phyloP scores from a whole-genome alignment of 345 rosid genomes.

The Garcia nutans region DNA sequence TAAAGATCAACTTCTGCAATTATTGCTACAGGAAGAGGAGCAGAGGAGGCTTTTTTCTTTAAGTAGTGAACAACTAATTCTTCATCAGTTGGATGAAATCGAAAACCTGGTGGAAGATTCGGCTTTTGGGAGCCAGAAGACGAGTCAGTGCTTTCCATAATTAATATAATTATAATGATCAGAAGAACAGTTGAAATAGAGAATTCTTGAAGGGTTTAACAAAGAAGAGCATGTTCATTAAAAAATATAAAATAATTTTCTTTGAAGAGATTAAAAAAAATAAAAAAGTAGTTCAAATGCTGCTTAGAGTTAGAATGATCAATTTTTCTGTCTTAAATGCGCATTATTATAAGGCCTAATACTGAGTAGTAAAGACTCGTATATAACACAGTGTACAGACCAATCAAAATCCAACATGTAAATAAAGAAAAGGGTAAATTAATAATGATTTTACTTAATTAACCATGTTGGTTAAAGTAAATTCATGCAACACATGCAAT shows the following conservation, averaged over 20 bases:
- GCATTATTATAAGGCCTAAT: constrained; percentile 2
- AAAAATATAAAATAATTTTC: too few species aligned
- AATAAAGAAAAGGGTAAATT: constrained; percentile 3
- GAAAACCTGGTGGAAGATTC: constrained; percentile 37
- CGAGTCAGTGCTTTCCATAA: constrained; percentile 36
- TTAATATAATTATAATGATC: too few species aligned
- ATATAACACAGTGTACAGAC: background rate
- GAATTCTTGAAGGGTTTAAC: constrained; percentile 9
- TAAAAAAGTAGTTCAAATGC: too few species aligned
- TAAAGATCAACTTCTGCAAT: constrained; percentile 38
- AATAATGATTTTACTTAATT: constrained; percentile 5
- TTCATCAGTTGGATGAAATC: constrained; percentile 39
- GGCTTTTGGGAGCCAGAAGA: constrained; percentile 31
- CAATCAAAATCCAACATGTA: background rate
- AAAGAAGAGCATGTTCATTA: constrained; percentile 16
- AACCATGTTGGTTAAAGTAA: background rate
- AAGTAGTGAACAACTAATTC: constrained; percentile 37
- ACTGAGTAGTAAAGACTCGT: background rate
- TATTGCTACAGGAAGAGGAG: constrained; percentile 33
- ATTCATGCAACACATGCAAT: constrained; percentile 31
- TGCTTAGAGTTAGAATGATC: too few species aligned
- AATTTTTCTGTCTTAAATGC: constrained; percentile 25
- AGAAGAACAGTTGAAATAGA: background rate
- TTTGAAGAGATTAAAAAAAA: too few species aligned
- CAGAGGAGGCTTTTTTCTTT: constrained; percentile 32